Conservation (phyloP, 345 rosid genomes). For the Eucalyptus coolabah region DNA sequence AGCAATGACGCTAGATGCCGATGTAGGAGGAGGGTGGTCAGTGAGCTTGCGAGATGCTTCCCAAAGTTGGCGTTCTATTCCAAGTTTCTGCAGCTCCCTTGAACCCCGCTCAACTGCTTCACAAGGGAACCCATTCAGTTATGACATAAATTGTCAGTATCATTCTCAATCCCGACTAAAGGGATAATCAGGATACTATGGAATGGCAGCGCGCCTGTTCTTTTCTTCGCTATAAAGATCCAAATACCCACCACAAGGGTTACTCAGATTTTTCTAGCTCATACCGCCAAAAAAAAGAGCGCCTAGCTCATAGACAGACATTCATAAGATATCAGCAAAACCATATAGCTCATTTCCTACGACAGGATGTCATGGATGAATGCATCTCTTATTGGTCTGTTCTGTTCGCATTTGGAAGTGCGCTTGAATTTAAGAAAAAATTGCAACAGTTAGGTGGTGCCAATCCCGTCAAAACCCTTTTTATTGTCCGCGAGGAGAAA, state of each 20-base stretch:
- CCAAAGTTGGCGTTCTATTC: constrained; percentile 88
- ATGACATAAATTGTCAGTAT: neutral
- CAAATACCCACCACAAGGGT: neutral
- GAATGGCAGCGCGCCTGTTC: neutral
- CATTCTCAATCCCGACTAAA: neutral
- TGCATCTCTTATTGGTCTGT: neutral
- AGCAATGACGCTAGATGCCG: constrained; percentile 6
- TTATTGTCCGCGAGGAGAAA: neutral
- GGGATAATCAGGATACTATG: neutral
- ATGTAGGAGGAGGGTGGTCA: constrained; percentile 14
- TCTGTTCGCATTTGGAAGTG: neutral
- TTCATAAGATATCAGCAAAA: neutral
- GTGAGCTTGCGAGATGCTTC: constrained; percentile 71
- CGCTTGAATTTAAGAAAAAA: neutral
- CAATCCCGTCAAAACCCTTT: neutral
- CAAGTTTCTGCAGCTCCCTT: constrained; percentile 69
- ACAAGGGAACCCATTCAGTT: neutral
- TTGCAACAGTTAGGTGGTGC: neutral
- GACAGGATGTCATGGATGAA: neutral
- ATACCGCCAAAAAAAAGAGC: neutral
- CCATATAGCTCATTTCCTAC: neutral
- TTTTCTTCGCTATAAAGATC: neutral
- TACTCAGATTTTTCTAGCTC: neutral
- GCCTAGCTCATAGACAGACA: neutral
- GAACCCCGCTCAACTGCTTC: constrained; percentile 69